Base-by-base conservation (phyloP, 805 yeast genomes). In the Yamadazyma scolyti region DNA sequence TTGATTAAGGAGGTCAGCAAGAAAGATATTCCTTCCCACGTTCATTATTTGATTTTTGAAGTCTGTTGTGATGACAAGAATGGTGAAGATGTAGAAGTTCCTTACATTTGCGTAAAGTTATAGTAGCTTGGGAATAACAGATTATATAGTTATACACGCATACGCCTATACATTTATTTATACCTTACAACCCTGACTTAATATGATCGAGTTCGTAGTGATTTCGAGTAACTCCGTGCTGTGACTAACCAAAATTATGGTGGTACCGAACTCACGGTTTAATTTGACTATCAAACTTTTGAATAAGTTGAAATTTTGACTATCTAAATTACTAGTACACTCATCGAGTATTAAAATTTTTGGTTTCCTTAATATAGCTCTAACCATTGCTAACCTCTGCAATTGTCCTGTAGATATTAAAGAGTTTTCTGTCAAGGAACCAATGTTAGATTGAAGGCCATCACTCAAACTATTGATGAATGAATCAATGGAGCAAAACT, bases 71-170 rank as follows among this genome's bases (percentile, higher is more conserved):
- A 93, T 50, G 98, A 93, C 56, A 68, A 76, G 50, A 73, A 80
- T 27, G 98, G 90, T 20, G 97, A 93, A 54, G 98, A 93, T 55
- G 96, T 88, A 13, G 97, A 89, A 48, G 86, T 88, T 42, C 98
- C 98, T 19, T 88, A 77, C 54, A 74, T 89, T 39, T 77, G 84
- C 34, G 75, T 89, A 13, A 33, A 28, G 17, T 30, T 41, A 17
- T 16, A 27, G n/a, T 27, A 23, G 23, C 10, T 22, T 23, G 9
- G 21, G n/a, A n/a, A n/a, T n/a, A n/a, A n/a, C n/a, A n/a, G n/a
- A n/a, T n/a, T n/a, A n/a, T n/a, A n/a, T n/a, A n/a, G n/a, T n/a
- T n/a, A n/a, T n/a, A n/a, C 20, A 31, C 6, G 25, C 25, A 27
- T 27, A 23, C 6, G 14, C 24, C 13, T 20, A 12, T 11, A 19